A percentile compares a stretch with the other conserved stretches of the same genome.
Conservation (phyloP, 2,329 filamentous ascomycete genomes). For the Fusarium keratoplasticum region DNA sequence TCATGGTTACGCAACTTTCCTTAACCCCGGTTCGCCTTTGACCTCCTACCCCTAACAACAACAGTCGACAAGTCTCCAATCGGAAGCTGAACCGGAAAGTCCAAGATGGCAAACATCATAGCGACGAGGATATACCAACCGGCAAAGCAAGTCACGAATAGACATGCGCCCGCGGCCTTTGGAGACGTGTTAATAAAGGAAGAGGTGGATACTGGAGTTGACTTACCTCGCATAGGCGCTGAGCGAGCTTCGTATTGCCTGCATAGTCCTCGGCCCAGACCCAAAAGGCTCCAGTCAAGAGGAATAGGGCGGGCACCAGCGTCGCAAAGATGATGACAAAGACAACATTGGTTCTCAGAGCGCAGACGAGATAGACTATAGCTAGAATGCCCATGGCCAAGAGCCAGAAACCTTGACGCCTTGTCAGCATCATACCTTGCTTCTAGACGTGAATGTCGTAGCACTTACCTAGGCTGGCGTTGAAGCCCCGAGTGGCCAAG, state of each 20-base stretch:
- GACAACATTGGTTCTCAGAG: constrained; percentile 77
- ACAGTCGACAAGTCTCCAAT: constrained; percentile 65
- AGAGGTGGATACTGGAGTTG: constrained; percentile 38
- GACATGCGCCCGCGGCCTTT: constrained; percentile 60
- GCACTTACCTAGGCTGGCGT: constrained; percentile 64
- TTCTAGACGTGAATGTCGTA: constrained; percentile 54
- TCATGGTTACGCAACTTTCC: background rate
- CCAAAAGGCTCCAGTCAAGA: constrained; percentile 72
- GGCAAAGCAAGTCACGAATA: constrained; percentile 61
- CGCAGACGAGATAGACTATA: constrained; percentile 75
- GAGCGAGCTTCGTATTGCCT: constrained; percentile 41
- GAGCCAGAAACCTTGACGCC: constrained; percentile 65
- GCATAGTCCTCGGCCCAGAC: constrained; percentile 55
- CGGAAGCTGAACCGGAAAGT: constrained; percentile 67
- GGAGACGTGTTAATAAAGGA: fast-evolving
- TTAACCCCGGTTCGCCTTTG: background rate
- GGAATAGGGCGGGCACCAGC: constrained; percentile 67
- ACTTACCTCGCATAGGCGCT: constrained; percentile 59
- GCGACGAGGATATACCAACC: constrained; percentile 69
- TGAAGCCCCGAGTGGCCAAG: constrained; percentile 61
- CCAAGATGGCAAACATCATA: constrained; percentile 65
- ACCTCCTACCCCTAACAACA: constrained; percentile 53
- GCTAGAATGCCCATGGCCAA: constrained; percentile 74
- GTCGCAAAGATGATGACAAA: constrained; percentile 77
- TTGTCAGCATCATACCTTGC: constrained; percentile 44